Evolutionary conservation across 805 yeast genomes (phyloP).

Genomic region (Hanseniaspora valbyensis): DNA sequence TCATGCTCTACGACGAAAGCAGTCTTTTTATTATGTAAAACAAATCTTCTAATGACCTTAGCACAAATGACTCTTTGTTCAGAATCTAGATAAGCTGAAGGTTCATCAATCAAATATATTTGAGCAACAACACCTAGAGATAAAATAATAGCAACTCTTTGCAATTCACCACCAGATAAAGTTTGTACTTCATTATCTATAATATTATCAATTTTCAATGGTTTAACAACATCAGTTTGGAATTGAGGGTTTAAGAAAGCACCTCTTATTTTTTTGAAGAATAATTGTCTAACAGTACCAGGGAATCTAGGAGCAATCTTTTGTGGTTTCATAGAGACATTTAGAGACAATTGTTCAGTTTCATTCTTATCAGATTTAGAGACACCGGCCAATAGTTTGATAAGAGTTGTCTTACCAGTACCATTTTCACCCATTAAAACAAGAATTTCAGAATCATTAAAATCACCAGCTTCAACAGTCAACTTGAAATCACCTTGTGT

Average conservation of each 20-base stretch:
- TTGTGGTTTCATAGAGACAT: conserved; percentile 97
- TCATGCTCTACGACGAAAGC: conserved; percentile 99
- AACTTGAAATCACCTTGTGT: conserved; percentile 94
- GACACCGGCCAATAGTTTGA: conserved; percentile 90
- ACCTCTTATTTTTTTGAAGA: conserved; percentile 91
- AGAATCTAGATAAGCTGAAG: conserved; percentile 96
- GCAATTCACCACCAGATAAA: conserved; percentile 98
- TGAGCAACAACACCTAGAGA: conserved; percentile 92
- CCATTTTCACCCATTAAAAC: conserved; percentile 99
- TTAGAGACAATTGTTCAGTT: conserved; percentile 68
- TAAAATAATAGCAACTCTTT: conserved; percentile 95
- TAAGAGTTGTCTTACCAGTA: conserved; percentile 97
- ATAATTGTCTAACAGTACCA: conserved; percentile 96
- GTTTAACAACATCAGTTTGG: conserved; percentile 96
- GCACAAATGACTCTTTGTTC: conserved; percentile 99
- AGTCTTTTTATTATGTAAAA: conserved; percentile 91
- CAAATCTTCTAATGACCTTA: conserved; percentile 93
- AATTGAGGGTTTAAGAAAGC: conserved; percentile 92
- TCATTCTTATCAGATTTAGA: conserved; percentile 77
- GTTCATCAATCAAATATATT: conserved; percentile 94
- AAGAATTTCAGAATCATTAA: conserved; percentile 89
- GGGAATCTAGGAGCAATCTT: conserved; percentile 97
- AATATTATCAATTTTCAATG: conserved; percentile 82
- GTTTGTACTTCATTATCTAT: conserved; percentile 97
- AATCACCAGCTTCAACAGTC: conserved; percentile 73